Percentiles rank a stretch among this genome's conserved stretches.
phyloP scores from a whole-genome alignment of 768 basidiomycete species.

The Collybia nuda region DNA sequence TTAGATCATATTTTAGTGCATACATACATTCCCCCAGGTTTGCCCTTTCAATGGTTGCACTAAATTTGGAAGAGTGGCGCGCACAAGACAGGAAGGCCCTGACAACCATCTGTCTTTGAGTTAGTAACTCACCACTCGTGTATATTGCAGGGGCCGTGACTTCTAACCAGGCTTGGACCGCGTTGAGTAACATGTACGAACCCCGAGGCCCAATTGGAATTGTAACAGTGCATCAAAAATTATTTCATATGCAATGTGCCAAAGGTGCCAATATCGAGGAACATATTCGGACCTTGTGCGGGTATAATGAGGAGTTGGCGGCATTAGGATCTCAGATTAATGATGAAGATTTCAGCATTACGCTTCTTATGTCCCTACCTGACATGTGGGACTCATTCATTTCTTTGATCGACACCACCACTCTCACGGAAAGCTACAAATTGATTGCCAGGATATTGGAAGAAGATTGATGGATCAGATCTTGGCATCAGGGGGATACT shows the following conservation, averaged over 20 bases:
- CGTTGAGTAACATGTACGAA: constrained; percentile 26
- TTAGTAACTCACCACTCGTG: constrained; percentile 24
- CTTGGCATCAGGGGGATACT: constrained; percentile 8
- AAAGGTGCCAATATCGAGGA: constrained; percentile 30
- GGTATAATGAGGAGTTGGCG: constrained; percentile 20
- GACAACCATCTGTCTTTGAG: constrained; percentile 25
- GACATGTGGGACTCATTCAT: constrained; percentile 32
- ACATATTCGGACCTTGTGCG: constrained; percentile 25
- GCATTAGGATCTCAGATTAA: constrained; percentile 17
- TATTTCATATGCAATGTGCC: constrained; percentile 22
- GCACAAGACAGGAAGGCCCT: constrained; percentile 28
- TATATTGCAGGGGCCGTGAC: constrained; percentile 25
- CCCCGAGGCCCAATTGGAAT: constrained; percentile 24
- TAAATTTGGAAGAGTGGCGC: too few relatives aligned
- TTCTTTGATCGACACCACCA: constrained; percentile 15
- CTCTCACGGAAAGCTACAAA: constrained; percentile 13
- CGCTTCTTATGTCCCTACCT: constrained; percentile 29
- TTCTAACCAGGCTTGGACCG: constrained; percentile 25
- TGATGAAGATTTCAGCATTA: constrained; percentile 28
- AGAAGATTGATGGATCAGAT: constrained; percentile 14
- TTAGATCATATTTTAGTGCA: too few relatives aligned
- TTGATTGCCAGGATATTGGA: constrained; percentile 24
- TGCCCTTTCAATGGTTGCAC: too few relatives aligned
- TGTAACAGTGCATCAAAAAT: constrained; percentile 21
- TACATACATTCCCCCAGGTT: too few relatives aligned